These are phyloP conservation scores for Akebia trifoliata DNA, from an alignment of 164 flowering plant genomes.

Conservation along the genomic window DNA sequence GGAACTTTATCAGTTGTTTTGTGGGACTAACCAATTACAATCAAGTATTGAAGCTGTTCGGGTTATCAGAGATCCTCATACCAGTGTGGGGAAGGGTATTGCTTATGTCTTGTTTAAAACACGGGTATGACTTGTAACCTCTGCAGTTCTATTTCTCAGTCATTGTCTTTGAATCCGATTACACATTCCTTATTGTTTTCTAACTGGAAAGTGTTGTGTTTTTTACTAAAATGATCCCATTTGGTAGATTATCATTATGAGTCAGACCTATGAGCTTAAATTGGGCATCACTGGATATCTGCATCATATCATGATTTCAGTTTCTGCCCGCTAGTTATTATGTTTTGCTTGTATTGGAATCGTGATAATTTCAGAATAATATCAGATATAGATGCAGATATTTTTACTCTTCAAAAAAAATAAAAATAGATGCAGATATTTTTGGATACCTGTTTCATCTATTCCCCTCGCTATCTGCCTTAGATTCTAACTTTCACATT, in stretches of 20 bases:
- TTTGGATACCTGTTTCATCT: too few relatives aligned
- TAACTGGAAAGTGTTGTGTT: too few relatives aligned
- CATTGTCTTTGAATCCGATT: not conserved
- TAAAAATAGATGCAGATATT: too few relatives aligned
- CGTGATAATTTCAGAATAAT: not conserved
- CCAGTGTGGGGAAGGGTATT: slow-evolving; percentile 85
- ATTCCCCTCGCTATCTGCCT: too few relatives aligned
- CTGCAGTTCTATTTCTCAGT: not conserved
- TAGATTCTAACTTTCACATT: too few relatives aligned
- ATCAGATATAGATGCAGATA: too few relatives aligned
- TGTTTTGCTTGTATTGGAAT: not conserved
- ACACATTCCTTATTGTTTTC: not conserved
- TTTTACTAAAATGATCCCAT: too few relatives aligned
- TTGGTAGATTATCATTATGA: too few relatives aligned
- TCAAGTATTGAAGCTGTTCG: slow-evolving; percentile 81
- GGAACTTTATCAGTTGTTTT: slow-evolving; percentile 79
- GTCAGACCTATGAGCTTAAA: not conserved
- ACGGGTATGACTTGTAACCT: slow-evolving; percentile 41
- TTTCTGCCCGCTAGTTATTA: not conserved
- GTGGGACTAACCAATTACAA: slow-evolving; percentile 47
- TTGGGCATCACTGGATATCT: not conserved
- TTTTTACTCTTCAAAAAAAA: too few relatives aligned
- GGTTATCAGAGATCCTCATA: slow-evolving; percentile 65
- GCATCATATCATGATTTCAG: not conserved
- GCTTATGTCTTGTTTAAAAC: slow-evolving; percentile 88